A percentile compares a stretch with the other conserved stretches of the same genome.
phyloP scores from a whole-genome alignment of 306 rosid genomes.

The Oemleria cerasiformis region DNA sequence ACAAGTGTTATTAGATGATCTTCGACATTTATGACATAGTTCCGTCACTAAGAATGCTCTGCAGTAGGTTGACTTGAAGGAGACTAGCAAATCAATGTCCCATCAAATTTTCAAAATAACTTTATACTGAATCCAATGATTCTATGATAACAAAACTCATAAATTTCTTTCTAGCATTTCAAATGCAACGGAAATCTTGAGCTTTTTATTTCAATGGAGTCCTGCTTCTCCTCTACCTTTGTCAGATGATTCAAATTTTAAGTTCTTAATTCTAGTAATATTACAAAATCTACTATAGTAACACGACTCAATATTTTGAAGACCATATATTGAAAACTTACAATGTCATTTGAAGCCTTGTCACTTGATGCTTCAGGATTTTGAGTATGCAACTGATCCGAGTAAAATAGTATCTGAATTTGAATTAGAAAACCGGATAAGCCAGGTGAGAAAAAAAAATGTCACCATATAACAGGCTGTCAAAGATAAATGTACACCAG shows the following conservation, averaged over 20 bases:
- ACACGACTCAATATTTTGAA: slow-evolving; percentile 14
- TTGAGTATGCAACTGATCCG: slow-evolving; percentile 59
- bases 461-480: no score
- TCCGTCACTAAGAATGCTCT: not conserved
- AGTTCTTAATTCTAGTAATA: not conserved
- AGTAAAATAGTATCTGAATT: slow-evolving; percentile 61
- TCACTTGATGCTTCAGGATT: slow-evolving; percentile 40
- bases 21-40: not conserved
- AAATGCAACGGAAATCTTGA: not conserved
- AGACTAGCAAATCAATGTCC: not conserved
- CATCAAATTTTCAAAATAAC: not conserved
- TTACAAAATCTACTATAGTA: not conserved
- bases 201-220: not conserved
- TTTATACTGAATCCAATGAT: not conserved
- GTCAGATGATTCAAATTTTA: not conserved
- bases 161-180: not conserved
- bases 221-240: not conserved
- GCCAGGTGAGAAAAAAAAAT: not conserved
- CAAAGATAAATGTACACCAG: no score
- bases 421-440: not conserved
- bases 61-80: not conserved
- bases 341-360: slow-evolving; percentile 41
- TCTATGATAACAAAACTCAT: not conserved
- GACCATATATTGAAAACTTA: slow-evolving; percentile 34
- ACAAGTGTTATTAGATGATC: not conserved